Conservation (phyloP, 176 grass and related monocot species). For the Guadua angustifolia region DNA sequence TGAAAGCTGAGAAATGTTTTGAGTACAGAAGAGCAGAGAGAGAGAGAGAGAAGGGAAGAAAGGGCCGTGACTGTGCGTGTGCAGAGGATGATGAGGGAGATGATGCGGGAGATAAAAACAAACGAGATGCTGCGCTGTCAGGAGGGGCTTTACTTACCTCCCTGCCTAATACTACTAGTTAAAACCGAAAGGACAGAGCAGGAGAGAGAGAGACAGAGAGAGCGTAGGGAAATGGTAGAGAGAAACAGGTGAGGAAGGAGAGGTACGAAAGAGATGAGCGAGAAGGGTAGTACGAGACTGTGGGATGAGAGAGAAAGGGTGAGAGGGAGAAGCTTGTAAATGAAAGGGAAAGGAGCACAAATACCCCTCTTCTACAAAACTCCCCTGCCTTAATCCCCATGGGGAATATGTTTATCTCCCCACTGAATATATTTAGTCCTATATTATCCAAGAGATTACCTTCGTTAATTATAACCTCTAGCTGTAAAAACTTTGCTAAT, state of each 20-base stretch:
- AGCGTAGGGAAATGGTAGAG: slow-evolving; percentile 49
- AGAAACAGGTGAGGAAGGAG: slow-evolving; percentile 48
- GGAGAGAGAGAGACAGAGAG: slow-evolving; percentile 38
- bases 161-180: slow-evolving; percentile 57
- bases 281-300: background rate
- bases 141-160: slow-evolving; percentile 61
- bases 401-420: slow-evolving; percentile 55
- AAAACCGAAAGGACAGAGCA: slow-evolving; percentile 65
- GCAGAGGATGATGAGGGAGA: slow-evolving; percentile 72
- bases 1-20: slow-evolving; percentile 52
- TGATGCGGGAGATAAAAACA: slow-evolving; percentile 91
- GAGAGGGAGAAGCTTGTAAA: slow-evolving; percentile 51
- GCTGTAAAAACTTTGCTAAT: background rate
- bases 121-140: slow-evolving; percentile 99
- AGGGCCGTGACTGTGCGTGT: background rate
- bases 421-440: slow-evolving; percentile 34
- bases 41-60: slow-evolving; percentile 3
- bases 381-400: slow-evolving; percentile 61
- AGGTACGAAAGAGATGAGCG: slow-evolving; percentile 30
- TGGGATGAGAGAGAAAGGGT: background rate
- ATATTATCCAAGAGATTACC: slow-evolving; percentile 17
- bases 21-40: slow-evolving; percentile 35
- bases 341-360: slow-evolving; percentile 53
- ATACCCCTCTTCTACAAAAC: slow-evolving; percentile 67
- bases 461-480: background rate